These are phyloP conservation scores for Fusarium austroafricanum DNA, from an alignment of 2,329 filamentous ascomycete species.

Conservation along the genomic window DNA sequence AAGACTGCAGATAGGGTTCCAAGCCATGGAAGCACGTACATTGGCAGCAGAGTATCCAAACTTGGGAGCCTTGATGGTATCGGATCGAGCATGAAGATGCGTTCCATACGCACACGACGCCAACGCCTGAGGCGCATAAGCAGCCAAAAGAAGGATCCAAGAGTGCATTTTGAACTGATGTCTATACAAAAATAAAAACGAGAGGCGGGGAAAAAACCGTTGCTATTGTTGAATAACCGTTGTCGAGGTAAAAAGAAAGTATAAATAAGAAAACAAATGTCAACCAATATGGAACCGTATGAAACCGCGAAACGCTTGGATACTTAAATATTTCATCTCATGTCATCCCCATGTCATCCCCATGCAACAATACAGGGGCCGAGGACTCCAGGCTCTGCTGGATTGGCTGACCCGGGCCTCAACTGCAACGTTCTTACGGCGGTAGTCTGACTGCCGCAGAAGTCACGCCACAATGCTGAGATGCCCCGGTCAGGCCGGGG, in stretches of 20 bases:
- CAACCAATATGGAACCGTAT: background rate
- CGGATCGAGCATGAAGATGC: conserved; percentile 49
- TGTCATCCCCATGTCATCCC: background rate
- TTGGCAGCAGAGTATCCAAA: conserved; percentile 54
- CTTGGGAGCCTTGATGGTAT: conserved; percentile 49
- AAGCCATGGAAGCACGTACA: conserved; percentile 40
- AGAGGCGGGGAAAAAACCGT: background rate
- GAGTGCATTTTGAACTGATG: conserved; percentile 12
- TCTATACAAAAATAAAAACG: background rate
- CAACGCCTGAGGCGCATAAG: conserved; percentile 33
- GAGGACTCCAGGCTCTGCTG: too few relatives aligned
- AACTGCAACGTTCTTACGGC: conserved; percentile 4
- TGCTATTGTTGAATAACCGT: background rate
- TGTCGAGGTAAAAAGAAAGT: background rate
- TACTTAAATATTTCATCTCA: conserved; percentile 16
- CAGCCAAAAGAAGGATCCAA: conserved; percentile 26
- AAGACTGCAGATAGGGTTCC: accelerated
- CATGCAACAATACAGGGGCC: background rate
- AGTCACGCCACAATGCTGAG: too few relatives aligned
- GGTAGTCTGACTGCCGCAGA: background rate
- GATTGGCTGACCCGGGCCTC: conserved; percentile 5
- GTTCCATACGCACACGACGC: conserved; percentile 57
- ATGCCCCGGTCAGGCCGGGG: too few relatives aligned
- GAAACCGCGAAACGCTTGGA: background rate
- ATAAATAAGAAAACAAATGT: background rate